Evolutionary conservation across 2,329 filamentous ascomycete species (phyloP).

Genomic region (Lizonia empirigonia): DNA sequence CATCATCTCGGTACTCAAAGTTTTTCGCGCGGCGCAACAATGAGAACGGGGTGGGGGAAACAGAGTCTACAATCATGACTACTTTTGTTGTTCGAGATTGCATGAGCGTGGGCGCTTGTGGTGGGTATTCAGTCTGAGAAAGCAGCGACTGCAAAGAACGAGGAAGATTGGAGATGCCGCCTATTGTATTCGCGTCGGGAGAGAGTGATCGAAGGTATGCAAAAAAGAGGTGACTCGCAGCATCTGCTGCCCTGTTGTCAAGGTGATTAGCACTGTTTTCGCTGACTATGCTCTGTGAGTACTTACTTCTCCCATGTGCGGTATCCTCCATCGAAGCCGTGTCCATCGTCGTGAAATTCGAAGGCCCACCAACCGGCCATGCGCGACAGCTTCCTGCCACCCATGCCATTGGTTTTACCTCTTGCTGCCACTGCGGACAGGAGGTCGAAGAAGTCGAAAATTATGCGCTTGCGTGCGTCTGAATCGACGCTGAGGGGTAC

Average conservation of each 20-base stretch:
- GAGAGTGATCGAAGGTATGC: slow-evolving; percentile 90
- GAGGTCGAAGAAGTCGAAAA: slow-evolving; percentile 96
- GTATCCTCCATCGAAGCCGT: slow-evolving; percentile 94
- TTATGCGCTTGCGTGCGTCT: slow-evolving; percentile 81
- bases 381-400: slow-evolving; percentile 89
- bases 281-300: neutral
- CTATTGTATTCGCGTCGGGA: slow-evolving; percentile 73
- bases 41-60: slow-evolving; percentile 93
- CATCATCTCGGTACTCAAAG: slow-evolving; percentile 92
- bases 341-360: slow-evolving; percentile 83
- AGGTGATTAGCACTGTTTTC: slow-evolving; percentile 36
- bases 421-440: slow-evolving; percentile 89
- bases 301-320: slow-evolving; percentile 80
- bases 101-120: slow-evolving; percentile 75
- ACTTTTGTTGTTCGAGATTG: slow-evolving; percentile 84
- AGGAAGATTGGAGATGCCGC: slow-evolving; percentile 83
- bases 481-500: slow-evolving; percentile 93
- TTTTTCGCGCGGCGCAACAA: slow-evolving; percentile 88
- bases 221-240: slow-evolving; percentile 96
- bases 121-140: slow-evolving; percentile 92
- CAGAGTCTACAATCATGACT: slow-evolving; percentile 93
- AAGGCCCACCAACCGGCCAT: slow-evolving; percentile 99
- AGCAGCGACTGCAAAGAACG: slow-evolving; percentile 89
- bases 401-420: slow-evolving; percentile 89
- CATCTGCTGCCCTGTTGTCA: slow-evolving; percentile 78